Percentiles rank a stretch among this genome's conserved stretches.
These are phyloP conservation scores for Eimeria praecox DNA, from an alignment of 169 alveolate species.

Conservation along the genomic window DNA sequence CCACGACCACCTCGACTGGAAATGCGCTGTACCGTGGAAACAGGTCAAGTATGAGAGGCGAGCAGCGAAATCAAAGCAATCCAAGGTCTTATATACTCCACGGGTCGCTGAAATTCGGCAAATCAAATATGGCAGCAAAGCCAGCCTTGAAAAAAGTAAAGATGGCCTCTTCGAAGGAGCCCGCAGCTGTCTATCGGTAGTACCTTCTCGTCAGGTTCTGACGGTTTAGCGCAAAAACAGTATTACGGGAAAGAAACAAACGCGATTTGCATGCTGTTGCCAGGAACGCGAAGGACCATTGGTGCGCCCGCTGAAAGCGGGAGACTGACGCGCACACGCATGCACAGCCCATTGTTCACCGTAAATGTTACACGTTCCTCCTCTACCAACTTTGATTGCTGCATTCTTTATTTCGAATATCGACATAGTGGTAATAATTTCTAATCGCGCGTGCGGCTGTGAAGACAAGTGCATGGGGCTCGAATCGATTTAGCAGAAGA, in stretches of 20 bases:
- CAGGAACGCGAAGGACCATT: neutral
- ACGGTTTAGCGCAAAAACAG: neutral
- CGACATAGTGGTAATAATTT: neutral
- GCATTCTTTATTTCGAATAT: neutral
- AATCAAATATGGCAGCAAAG: neutral
- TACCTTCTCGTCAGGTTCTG: neutral
- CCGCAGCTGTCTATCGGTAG: neutral
- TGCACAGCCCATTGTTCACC: neutral
- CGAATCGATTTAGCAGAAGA: neutral
- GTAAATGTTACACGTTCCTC: neutral
- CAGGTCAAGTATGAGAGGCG: neutral
- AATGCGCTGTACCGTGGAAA: neutral
- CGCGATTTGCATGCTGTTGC: neutral
- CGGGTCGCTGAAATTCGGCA: neutral
- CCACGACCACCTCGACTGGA: neutral
- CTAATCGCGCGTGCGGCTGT: neutral
- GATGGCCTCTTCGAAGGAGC: neutral
- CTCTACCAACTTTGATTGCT: neutral
- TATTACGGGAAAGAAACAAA: neutral
- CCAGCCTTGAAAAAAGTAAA: neutral
- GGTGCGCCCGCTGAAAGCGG: slow-evolving; percentile 48
- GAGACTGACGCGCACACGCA: slow-evolving; percentile 47
- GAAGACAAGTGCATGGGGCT: neutral
- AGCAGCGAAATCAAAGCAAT: neutral
- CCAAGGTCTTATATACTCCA: neutral